Conservation (phyloP, 306 rosid genomes). For the Clitoria ternatea region DNA sequence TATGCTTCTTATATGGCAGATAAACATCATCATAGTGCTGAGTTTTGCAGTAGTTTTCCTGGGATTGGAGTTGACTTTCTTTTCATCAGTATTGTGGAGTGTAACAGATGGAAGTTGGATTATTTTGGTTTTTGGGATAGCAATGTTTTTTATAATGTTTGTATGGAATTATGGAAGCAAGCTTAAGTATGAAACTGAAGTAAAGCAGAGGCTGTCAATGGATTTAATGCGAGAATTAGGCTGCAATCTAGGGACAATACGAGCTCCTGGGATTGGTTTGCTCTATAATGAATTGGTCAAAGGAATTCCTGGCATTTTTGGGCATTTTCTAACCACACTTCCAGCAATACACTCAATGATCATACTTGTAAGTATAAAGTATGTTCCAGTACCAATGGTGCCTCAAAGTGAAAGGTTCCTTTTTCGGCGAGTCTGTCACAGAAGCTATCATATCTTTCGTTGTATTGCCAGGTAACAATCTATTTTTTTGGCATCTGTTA, state of each 20-base stretch:
- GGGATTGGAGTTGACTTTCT: constrained; percentile 79
- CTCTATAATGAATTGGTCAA: constrained; percentile 91
- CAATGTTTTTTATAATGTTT: constrained; percentile 78
- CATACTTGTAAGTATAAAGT: constrained; percentile 89
- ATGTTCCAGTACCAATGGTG: constrained; percentile 87
- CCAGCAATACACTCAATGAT: constrained; percentile 71
- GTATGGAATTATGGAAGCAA: constrained; percentile 97
- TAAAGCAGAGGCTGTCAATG: constrained; percentile 79
- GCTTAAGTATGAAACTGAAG: constrained; percentile 96
- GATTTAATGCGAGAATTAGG: constrained; percentile 86
- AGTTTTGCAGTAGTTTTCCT: constrained; percentile 65
- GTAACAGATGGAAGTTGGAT: constrained; percentile 97
- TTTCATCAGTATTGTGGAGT: constrained; percentile 89
- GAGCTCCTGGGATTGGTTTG: constrained; percentile 98
- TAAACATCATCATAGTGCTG: constrained; percentile 65
- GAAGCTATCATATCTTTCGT: constrained; percentile 85
- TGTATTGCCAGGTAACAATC: constrained; percentile 85
- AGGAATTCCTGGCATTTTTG: constrained; percentile 94
- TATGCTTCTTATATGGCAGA: constrained; percentile 99
- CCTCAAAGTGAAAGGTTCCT: constrained; percentile 97
- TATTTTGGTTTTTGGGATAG: constrained; percentile 72
- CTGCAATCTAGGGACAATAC: constrained; percentile 83
- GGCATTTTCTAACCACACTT: constrained; percentile 84
- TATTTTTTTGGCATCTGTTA: background rate
- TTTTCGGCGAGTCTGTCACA: constrained; percentile 86